Conservation (phyloP, 225 moss, liverwort and hornwort species). For the Neckera pumila region DNA sequence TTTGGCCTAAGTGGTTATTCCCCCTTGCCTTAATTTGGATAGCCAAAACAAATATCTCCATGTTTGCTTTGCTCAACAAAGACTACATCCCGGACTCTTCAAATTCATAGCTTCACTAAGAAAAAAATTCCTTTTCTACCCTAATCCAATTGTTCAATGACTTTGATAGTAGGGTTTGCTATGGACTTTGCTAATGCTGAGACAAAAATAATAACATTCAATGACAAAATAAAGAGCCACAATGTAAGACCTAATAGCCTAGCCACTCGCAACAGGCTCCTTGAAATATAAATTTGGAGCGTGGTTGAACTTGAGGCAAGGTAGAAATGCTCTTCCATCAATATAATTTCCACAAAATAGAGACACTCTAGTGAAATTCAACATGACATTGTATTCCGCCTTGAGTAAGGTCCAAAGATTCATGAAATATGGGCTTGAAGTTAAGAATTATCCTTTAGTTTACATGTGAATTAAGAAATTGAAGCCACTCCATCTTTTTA, state of each 20-base stretch:
- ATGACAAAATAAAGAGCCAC: too few species aligned
- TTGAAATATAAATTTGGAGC: neutral
- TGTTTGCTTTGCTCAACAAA: neutral
- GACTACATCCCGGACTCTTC: accelerated
- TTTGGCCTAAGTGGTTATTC: neutral
- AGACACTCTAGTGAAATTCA: neutral
- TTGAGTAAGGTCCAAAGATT: accelerated
- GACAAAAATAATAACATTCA: too few species aligned
- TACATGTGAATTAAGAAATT: neutral
- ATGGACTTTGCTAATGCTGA: neutral
- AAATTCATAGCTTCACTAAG: neutral
- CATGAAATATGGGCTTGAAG: neutral
- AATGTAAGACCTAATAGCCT: too few species aligned
- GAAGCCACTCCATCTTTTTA: neutral
- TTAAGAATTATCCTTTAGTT: neutral
- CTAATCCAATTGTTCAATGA: neutral
- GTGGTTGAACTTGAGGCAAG: neutral
- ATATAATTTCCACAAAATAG: neutral
- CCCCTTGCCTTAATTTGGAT: neutral
- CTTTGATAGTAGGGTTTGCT: neutral
- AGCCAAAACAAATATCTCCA: neutral
- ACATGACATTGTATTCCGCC: neutral
- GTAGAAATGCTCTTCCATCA: neutral
- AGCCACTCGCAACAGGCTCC: too few species aligned
- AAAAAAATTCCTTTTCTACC: neutral